Conservation (phyloP, 2,329 filamentous ascomycete species). For the Phaeomoniella chlamydospora region DNA sequence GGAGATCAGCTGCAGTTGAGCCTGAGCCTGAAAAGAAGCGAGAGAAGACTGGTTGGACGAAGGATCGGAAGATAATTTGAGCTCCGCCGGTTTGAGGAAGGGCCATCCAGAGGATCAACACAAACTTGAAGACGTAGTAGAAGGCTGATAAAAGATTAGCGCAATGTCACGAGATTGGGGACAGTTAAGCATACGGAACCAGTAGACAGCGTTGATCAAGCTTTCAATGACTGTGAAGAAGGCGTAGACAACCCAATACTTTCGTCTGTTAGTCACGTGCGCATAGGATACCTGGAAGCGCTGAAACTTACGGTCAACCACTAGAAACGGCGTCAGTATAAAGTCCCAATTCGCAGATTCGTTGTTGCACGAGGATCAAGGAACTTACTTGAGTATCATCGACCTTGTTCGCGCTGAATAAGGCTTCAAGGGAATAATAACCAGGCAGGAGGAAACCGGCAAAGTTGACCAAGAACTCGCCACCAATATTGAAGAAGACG, state of each 20-base stretch:
- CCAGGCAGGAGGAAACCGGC: slow-evolving; percentile 50
- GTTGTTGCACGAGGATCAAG: no score
- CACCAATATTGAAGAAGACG: slow-evolving; percentile 58
- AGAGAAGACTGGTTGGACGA: slow-evolving; percentile 80
- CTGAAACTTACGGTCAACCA: slow-evolving; percentile 42
- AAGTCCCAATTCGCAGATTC: neutral
- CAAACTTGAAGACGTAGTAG: slow-evolving; percentile 99
- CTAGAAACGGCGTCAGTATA: slow-evolving; percentile 20
- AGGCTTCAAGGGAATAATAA: slow-evolving; percentile 51
- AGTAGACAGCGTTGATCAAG: slow-evolving; percentile 52
- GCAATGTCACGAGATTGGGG: slow-evolving; percentile 1
- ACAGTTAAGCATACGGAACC: slow-evolving; percentile 39
- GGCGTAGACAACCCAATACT: slow-evolving; percentile 57
- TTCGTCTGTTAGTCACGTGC: slow-evolving; percentile 9
- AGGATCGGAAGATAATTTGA: slow-evolving; percentile 90
- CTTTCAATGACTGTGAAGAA: slow-evolving; percentile 54
- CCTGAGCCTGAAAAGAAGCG: slow-evolving; percentile 67
- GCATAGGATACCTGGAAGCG: neutral
- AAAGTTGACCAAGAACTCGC: slow-evolving; percentile 54
- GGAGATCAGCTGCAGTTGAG: slow-evolving; percentile 74
- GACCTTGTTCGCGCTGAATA: slow-evolving; percentile 44
- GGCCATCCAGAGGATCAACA: slow-evolving; percentile 93
- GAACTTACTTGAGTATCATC: slow-evolving; percentile 51
- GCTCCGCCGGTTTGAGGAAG: slow-evolving; percentile 94
- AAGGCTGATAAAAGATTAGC: slow-evolving; percentile 43